Conservation (phyloP, 225 moss, liverwort and hornwort species). For the Straminergon stramineum region DNA sequence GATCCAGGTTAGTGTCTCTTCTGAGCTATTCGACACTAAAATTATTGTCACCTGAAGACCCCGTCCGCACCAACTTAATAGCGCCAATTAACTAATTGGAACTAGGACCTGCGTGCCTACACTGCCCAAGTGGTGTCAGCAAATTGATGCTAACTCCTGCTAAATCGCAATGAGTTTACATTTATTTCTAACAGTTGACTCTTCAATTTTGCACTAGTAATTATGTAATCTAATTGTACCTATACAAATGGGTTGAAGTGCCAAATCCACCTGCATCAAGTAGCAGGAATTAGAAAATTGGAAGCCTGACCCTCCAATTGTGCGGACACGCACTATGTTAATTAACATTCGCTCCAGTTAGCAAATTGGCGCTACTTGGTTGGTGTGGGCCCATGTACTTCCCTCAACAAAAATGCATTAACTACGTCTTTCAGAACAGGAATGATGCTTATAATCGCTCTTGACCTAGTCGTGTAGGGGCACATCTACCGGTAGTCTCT, state of each 20-base stretch:
- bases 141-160: not conserved
- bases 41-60: not conserved
- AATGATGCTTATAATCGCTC: not conserved
- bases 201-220: not conserved
- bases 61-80: not conserved
- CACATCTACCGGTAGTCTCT: not conserved
- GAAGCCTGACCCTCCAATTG: not conserved
- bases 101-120: not conserved
- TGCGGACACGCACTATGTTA: not conserved
- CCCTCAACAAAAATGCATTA: not conserved
- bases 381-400: not conserved
- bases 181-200: not conserved
- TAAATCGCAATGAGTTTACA: not conserved
- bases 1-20: constrained; percentile 6
- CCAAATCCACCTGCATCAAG: not conserved
- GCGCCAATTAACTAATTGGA: not conserved
- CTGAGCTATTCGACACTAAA: not conserved
- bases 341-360: not conserved
- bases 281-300: too few relatives aligned
- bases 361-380: not conserved
- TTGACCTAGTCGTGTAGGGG: not conserved
- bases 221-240: not conserved
- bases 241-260: not conserved
- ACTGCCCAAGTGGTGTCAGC: not conserved
- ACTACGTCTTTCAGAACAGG: not conserved